Evolutionary conservation across 1,284 basidiomycete genomes (phyloP).

Genomic region (Ganoderma leucocontextum): DNA sequence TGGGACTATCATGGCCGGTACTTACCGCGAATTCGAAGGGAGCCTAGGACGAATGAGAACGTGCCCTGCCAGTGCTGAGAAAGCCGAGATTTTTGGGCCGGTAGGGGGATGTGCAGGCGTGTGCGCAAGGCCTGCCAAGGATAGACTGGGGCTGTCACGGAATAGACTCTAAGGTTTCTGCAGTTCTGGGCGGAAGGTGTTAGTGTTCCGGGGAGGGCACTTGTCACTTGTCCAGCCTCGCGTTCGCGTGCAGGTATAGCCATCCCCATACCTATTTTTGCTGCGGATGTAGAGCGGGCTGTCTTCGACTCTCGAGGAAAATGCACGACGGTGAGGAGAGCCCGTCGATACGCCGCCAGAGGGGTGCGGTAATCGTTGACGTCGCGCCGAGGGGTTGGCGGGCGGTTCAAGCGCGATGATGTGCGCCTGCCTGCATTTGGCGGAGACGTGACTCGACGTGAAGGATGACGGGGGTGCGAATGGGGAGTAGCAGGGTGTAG

Average conservation of each 20-base stretch:
- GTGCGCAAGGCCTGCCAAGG: neutral
- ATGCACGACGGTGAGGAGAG: neutral
- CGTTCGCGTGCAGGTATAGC: neutral
- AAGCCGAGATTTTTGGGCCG: neutral
- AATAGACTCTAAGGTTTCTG: conserved; percentile 6
- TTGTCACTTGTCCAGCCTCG: neutral
- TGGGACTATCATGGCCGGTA: neutral
- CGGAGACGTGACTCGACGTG: conserved; percentile 9
- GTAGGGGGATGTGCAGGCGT: neutral
- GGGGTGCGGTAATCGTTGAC: neutral
- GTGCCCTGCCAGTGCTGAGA: neutral
- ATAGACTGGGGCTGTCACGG: neutral
- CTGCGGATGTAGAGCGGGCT: neutral
- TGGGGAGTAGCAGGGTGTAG: conserved; percentile 8
- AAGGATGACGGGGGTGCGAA: neutral
- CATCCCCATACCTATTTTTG: neutral
- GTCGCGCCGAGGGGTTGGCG: neutral
- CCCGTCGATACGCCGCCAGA: conserved; percentile 8
- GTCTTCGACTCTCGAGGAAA: neutral
- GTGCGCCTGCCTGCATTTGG: conserved; percentile 10
- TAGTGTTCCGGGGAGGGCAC: neutral
- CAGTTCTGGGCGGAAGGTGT: neutral
- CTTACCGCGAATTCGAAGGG: neutral
- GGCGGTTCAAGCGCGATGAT: conserved; percentile 8
- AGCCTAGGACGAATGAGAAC: neutral